Evolutionary conservation across 2,329 filamentous ascomycete genomes (phyloP), one percentile per base, ranked within the genome.

Genomic region (Claviceps capensis): DNA sequence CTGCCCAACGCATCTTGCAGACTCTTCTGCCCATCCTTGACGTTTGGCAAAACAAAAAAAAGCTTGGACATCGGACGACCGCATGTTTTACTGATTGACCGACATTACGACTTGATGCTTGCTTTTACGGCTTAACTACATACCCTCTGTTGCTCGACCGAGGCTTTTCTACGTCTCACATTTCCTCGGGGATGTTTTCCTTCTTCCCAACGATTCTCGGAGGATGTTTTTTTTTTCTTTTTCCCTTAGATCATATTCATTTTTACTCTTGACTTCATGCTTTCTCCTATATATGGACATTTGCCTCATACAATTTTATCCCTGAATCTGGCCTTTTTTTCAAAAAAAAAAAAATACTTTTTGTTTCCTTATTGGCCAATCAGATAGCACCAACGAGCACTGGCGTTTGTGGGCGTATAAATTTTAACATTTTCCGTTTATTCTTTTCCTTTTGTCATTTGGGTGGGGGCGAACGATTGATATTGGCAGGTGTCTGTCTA

Each of bases 1-100:
- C 17, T 40, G 43, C 53, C 50, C 53, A 52, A 43, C 53, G 44
- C 56, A 61, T 60, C 58, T 58, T 60, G 55, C 60, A 62, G 60
- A 54, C 53, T 54, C 52, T 52, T 54, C 50, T 55, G 47, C 53
- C 52, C 51, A 57, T 19, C 40, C 40, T 43, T 41, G 40, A 45
- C 26, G 40, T 49, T 52, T 48, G 53, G 53, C 55, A 46, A 50
- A 47, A 44, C n/a, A n/a, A 49, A 22, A 55, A 49, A 52, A 47
- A 47, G 52, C 49, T 54, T 48, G 49, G 47, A 42, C 23, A 26
- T 26, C 11, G 14, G n/a, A 56, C 37, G 52, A 42, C 44, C 52
- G 41, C 52, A 52, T 34, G 40, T 49, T 22, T 36, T 36, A 53
- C 23, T 43, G 48, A 48, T 44, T 30, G 52, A 47, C 34, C 40